phyloP scores from a whole-genome alignment of 306 rosid species.

The Hippophae tibetana region DNA sequence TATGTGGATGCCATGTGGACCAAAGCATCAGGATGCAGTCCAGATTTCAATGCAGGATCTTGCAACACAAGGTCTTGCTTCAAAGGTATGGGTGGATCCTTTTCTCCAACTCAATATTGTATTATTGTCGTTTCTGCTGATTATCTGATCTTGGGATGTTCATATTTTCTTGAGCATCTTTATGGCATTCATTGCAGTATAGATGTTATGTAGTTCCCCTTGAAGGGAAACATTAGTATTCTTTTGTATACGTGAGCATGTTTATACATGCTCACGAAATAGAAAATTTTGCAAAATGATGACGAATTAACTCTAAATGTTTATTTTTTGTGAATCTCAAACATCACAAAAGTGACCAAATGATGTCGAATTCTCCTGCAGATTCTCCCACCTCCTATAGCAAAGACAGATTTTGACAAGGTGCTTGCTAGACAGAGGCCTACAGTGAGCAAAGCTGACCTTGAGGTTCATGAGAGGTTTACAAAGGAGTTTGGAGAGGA shows the following conservation, averaged over 20 bases:
- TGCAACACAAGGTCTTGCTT: constrained; percentile 70
- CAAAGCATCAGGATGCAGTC: constrained; percentile 64
- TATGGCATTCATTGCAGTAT: no score
- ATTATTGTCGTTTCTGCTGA: neutral
- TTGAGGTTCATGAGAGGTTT: constrained; percentile 85
- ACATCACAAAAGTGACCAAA: neutral
- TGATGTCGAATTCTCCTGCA: constrained; percentile 28
- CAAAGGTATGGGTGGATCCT: constrained; percentile 47
- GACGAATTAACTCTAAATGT: neutral
- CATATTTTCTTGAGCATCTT: no score
- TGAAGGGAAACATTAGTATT: no score
- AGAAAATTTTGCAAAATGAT: neutral
- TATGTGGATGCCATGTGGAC: constrained; percentile 90
- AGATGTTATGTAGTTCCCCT: no score
- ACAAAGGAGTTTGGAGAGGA: constrained; percentile 98
- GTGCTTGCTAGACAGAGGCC: constrained; percentile 97
- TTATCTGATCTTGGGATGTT: no score
- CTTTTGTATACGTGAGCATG: no score
- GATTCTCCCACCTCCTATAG: constrained; percentile 95
- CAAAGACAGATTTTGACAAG: constrained; percentile 83
- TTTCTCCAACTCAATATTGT: neutral
- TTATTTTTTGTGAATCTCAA: neutral
- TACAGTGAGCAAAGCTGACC: constrained; percentile 88
- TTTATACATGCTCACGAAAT: neutral
- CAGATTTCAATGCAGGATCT: constrained; percentile 85